phyloP scores from a whole-genome alignment of 768 basidiomycete species.

The Boletales sp. region DNA sequence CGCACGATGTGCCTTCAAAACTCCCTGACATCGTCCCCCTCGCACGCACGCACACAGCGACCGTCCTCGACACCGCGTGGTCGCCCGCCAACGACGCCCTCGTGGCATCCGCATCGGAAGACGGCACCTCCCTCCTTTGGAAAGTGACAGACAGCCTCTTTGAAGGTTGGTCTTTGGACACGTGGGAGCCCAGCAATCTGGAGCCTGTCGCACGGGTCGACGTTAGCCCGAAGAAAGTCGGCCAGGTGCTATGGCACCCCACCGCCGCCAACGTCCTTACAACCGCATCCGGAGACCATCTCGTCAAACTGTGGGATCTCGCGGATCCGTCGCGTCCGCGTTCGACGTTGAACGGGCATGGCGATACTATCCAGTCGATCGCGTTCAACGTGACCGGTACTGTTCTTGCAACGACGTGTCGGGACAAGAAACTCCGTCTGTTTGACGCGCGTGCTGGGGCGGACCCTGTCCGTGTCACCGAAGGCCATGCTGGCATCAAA shows the following conservation, averaged over 20 bases:
- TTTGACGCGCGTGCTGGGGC: conserved; percentile 86
- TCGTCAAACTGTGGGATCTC: conserved; percentile 90
- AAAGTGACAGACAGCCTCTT: conserved; percentile 68
- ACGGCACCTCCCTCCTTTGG: conserved; percentile 92
- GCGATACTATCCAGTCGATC: conserved; percentile 84
- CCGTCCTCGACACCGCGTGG: conserved; percentile 95
- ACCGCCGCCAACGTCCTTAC: conserved; percentile 86
- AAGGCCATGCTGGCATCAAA: conserved; percentile 93
- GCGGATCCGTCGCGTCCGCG: conserved; percentile 65
- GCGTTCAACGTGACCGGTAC: conserved; percentile 81
- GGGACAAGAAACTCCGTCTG: conserved; percentile 88
- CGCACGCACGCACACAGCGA: conserved; percentile 78
- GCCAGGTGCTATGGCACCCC: conserved; percentile 93
- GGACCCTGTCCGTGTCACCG: conserved; percentile 77
- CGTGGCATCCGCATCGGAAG: conserved; percentile 91
- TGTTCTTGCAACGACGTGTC: conserved; percentile 81
- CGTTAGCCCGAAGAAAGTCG: conserved; percentile 83
- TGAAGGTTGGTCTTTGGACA: conserved; percentile 81
- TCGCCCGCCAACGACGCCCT: conserved; percentile 89
- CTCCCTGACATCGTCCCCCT: conserved; percentile 92
- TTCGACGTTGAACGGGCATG: conserved; percentile 66
- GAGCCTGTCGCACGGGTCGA: conserved; percentile 81
- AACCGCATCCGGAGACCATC: conserved; percentile 76
- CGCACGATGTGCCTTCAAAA: conserved; percentile 61
- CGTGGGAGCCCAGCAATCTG: conserved; percentile 80